These are phyloP conservation scores for Laburnicola sp. DNA, from an alignment of 2,329 filamentous ascomycete species.

Conservation along the genomic window DNA sequence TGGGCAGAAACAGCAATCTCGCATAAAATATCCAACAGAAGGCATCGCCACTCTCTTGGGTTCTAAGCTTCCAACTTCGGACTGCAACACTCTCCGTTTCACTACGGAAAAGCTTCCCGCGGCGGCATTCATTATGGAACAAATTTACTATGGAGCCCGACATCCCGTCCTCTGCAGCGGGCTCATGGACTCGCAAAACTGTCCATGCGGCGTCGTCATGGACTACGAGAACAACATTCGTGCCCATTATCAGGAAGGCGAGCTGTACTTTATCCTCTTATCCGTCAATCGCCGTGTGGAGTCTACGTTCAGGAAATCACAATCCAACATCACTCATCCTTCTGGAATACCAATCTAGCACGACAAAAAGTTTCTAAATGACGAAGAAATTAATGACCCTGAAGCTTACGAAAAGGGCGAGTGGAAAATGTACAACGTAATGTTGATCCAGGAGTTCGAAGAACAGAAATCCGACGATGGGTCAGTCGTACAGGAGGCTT, in stretches of 20 bases:
- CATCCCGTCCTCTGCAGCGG: conserved; percentile 27
- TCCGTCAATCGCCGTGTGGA: conserved; percentile 32
- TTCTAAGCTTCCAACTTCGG: conserved; percentile 14
- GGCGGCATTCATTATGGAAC: conserved; percentile 29
- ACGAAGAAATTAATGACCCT: conserved; percentile 31
- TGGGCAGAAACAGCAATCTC: conserved; percentile 8
- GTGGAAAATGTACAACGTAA: conserved; percentile 41
- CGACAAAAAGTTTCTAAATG: conserved; percentile 31
- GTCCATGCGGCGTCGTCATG: conserved; percentile 39
- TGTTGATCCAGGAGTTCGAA: conserved; percentile 35
- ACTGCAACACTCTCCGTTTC: conserved; percentile 34
- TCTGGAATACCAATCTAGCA: conserved; percentile 41
- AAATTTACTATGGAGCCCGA: conserved; percentile 23
- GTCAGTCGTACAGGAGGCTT: conserved; percentile 3
- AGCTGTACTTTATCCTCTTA: conserved; percentile 35
- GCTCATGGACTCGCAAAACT: conserved; percentile 24
- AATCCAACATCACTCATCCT: conserved; percentile 29
- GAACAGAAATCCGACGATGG: conserved; percentile 9
- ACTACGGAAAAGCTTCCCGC: conserved; percentile 29
- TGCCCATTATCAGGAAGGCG: conserved; percentile 14
- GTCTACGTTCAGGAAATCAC: conserved; percentile 17
- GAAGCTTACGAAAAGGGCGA: conserved; percentile 26
- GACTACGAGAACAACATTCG: conserved; percentile 29
- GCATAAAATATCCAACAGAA: conserved; percentile 32
- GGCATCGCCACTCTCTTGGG: conserved; percentile 28